Evolutionary conservation across 495 filamentous ascomycete species (phyloP).

Genomic region (Aspergillus incahuasiensis): DNA sequence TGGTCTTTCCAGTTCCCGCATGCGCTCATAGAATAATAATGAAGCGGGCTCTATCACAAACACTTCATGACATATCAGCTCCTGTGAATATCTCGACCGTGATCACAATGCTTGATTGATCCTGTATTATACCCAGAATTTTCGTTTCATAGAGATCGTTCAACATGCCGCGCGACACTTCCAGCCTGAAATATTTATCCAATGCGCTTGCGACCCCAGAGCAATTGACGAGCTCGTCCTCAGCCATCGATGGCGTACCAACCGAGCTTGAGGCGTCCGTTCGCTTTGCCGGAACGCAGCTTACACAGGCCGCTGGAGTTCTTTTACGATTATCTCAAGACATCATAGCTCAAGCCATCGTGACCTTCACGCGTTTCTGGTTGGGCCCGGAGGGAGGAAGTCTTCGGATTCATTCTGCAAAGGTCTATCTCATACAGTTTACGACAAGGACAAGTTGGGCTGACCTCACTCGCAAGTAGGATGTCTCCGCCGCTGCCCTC

Average conservation of each 20-base stretch:
- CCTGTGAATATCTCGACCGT: not conserved
- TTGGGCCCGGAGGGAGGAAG: conserved; percentile 62
- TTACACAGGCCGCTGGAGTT: conserved; percentile 85
- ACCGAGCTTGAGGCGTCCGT: conserved; percentile 68
- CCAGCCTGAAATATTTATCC: conserved; percentile 54
- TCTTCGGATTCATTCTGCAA: conserved; percentile 50
- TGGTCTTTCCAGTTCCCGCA: too few species aligned
- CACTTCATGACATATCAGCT: not conserved
- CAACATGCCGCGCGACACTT: conserved; percentile 14
- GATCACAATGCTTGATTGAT: not conserved
- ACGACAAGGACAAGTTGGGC: not conserved
- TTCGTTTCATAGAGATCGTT: not conserved
- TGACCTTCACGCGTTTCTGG: conserved; percentile 88
- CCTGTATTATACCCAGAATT: not conserved
- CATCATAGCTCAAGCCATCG: conserved; percentile 79
- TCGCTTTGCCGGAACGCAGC: conserved; percentile 54
- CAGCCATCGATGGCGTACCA: conserved; percentile 65
- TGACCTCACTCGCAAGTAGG: conserved; percentile 39
- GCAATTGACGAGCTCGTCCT: conserved; percentile 69
- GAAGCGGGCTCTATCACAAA: too few species aligned
- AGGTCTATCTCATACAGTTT: conserved; percentile 34
- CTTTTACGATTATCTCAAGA: conserved; percentile 84
- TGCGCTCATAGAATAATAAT: too few species aligned
- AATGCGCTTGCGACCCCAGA: conserved; percentile 83
- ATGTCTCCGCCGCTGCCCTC: conserved; percentile 74